Base-by-base conservation (phyloP, 768 basidiomycete species). In the Myochromella boudieri region DNA sequence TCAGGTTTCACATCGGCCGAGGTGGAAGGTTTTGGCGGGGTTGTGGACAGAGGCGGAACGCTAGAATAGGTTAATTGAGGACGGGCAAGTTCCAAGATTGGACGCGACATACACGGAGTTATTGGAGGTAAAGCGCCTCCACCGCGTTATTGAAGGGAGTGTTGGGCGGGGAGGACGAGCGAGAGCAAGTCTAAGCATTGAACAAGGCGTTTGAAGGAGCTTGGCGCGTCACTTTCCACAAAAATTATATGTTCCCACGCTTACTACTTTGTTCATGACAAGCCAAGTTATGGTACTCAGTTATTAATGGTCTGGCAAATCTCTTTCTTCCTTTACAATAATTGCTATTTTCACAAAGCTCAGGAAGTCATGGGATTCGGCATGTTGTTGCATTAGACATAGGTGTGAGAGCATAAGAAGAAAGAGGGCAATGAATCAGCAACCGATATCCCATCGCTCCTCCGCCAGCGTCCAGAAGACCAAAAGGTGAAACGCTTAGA, bases 401-500 rank as follows among this genome's bases (percentile, higher is more conserved):
- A 54, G 37, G 42, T 42, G 46, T 42, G 46, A 31, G 28, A 44
- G 48, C 45, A 44, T 44, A 33, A 54, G 46, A 51, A 37, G 29
- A 51, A 42, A 26, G 24, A 46, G 40, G 48, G 45, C 42, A 47
- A 51, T 37, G 49, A 4, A 38, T 28, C 37, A 37, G 17, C 27
- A 21, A 12, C 29, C 5, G 11, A 38, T 22, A 28, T 37, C 36
- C 44, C 46, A 45, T 48, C 46, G 40, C 26, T 27, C 46, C 47
- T 43, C 46, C 42, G 14, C 49, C 36, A 37, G 34, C 36, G n/a
- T 32, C 37, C 21, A 31, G 6, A 38, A 14, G 18, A 34, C 21
- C 8, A 26, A 22, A 41, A 42, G 31, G 5, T 17, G n/a, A 45
- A 37, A 40, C 44, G 42, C 56, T 78, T 83, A 94, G 74, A 95